These are phyloP conservation scores for Mycosarcoma mackinlayi DNA, from an alignment of 1,284 basidiomycete genomes.

Conservation along the genomic window DNA sequence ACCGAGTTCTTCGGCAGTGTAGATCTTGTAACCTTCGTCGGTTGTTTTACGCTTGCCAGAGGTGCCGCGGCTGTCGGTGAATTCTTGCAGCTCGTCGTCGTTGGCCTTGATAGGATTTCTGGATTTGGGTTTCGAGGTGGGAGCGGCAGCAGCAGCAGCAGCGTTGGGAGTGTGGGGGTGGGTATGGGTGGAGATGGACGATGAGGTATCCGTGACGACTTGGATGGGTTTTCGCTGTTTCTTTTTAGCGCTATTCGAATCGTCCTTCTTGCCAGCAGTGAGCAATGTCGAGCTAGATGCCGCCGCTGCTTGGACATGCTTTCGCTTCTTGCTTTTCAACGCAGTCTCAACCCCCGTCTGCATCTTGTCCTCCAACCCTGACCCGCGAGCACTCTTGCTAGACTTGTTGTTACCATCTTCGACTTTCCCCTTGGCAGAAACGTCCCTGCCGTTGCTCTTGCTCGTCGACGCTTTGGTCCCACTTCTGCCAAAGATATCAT, in stretches of 20 bases:
- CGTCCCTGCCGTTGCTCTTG: not conserved
- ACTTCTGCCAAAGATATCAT: constrained; percentile 20
- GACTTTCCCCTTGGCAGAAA: not conserved
- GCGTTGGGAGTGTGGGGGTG: not conserved
- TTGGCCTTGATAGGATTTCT: not conserved
- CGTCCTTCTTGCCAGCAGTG: not conserved
- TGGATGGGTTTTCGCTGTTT: constrained; percentile 1
- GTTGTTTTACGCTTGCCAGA: constrained; percentile 13
- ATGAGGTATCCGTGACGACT: constrained; percentile 25
- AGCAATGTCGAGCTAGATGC: not conserved
- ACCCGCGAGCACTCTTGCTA: no score
- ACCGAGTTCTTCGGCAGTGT: constrained; percentile 17
- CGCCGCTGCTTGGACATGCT: no score
- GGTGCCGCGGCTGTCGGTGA: constrained; percentile 24
- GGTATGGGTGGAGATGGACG: not conserved
- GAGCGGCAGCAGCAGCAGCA: not conserved
- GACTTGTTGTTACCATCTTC: no score
- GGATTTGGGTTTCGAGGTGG: not conserved
- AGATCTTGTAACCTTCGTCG: constrained; percentile 33
- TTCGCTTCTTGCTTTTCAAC: no score
- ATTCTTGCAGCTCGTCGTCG: constrained; percentile 10
- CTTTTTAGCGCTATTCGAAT: not conserved
- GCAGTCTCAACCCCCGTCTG: no score
- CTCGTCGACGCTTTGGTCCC: not conserved
- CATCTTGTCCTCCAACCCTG: no score